Evolutionary conservation across 2,329 filamentous ascomycete species (phyloP).

Genomic region (Pyrenochaeta sp.): DNA sequence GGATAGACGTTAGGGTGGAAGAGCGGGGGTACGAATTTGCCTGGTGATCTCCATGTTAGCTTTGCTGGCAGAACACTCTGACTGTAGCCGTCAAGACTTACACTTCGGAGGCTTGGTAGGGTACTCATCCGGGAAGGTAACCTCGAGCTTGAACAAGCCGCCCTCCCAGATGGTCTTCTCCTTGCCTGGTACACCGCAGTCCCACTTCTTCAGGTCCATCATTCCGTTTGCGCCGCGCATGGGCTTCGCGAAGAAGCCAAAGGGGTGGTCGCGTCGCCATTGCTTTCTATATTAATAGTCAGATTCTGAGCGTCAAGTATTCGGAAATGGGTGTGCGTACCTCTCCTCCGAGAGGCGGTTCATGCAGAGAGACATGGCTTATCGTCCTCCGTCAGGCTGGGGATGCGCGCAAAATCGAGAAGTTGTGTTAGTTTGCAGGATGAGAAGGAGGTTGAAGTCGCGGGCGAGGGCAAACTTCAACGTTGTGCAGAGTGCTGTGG

Average conservation of each 20-base stretch:
- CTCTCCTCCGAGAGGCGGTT: constrained; percentile 65
- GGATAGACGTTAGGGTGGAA: constrained; percentile 99
- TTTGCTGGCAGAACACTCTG: constrained; percentile 3
- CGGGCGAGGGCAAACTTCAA: constrained; percentile 2
- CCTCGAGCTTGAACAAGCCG: constrained; percentile 93
- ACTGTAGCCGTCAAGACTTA: constrained; percentile 57
- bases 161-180: constrained; percentile 98
- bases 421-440: not conserved
- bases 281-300: constrained; percentile 72
- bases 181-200: constrained; percentile 95
- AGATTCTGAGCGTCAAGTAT: constrained; percentile 10
- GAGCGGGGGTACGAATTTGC: constrained; percentile 94
- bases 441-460: not conserved
- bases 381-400: constrained; percentile 11
- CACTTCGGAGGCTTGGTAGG: constrained; percentile 99
- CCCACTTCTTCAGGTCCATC: constrained; percentile 93
- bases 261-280: constrained; percentile 96
- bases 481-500: not conserved
- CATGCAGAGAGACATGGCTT: constrained; percentile 83
- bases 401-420: constrained; percentile 11
- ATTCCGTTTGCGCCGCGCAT: constrained; percentile 79
- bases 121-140: constrained; percentile 96
- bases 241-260: constrained; percentile 95
- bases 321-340: constrained; percentile 19
- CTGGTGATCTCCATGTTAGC: constrained; percentile 55